These are phyloP conservation scores for Claviceps citrina DNA, from an alignment of 2,329 filamentous ascomycete genomes.

Conservation along the genomic window DNA sequence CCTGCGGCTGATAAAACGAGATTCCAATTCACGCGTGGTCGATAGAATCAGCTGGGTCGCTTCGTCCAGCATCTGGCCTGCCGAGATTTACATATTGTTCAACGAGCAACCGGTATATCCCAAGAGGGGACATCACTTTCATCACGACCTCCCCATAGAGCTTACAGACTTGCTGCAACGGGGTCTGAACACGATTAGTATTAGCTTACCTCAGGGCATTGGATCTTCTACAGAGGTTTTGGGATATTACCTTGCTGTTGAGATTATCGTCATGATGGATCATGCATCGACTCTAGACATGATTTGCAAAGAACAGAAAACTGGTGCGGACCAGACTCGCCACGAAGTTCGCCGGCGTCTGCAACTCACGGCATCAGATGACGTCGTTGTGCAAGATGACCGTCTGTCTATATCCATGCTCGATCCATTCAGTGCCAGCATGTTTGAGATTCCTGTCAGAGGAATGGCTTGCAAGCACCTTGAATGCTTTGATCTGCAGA, in stretches of 20 bases:
- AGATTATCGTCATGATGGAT: constrained; percentile 44
- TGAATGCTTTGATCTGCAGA: constrained; percentile 82
- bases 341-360: constrained; percentile 39
- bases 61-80: constrained; percentile 55
- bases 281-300: constrained; percentile 28
- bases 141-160: constrained; percentile 62
- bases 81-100: constrained; percentile 50
- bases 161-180: constrained; percentile 43
- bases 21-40: constrained; percentile 22
- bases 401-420: constrained; percentile 43
- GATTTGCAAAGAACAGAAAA: constrained; percentile 20
- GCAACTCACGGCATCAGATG: constrained; percentile 31
- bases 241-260: constrained; percentile 50
- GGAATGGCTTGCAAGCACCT: constrained; percentile 55
- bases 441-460: constrained; percentile 60
- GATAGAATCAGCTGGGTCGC: constrained; percentile 39
- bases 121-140: constrained; percentile 55
- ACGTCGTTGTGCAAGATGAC: constrained; percentile 42
- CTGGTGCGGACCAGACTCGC: constrained; percentile 34
- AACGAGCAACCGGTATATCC: constrained; percentile 44
- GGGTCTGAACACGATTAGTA: constrained; percentile 46
- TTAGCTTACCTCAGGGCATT: constrained; percentile 26
- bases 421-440: constrained; percentile 48
- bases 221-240: constrained; percentile 13
- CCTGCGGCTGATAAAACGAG: constrained; percentile 43